Evolutionary conservation across 179 eudicot genomes (phyloP).

Genomic region (Beta macrorhiza): DNA sequence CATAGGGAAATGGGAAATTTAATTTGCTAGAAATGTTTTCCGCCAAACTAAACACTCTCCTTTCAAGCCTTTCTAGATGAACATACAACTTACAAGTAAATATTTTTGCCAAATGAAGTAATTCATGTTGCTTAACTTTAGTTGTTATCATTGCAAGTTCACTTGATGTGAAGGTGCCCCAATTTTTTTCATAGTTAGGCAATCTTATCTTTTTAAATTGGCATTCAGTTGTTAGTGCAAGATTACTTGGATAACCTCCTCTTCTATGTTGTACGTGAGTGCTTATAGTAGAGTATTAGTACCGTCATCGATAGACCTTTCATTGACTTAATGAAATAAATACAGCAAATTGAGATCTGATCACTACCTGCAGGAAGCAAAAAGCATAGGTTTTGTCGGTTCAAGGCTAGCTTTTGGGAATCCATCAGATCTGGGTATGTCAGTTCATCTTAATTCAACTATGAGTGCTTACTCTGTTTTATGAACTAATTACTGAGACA

Average conservation of each 20-base stretch:
- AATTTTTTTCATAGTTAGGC: not conserved
- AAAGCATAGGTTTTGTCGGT: conserved; percentile 43
- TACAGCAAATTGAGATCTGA: not conserved
- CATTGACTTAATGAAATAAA: not conserved
- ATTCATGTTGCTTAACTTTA: too few species aligned
- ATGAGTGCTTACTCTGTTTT: not conserved
- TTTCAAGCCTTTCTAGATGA: too few species aligned
- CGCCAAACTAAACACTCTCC: too few species aligned
- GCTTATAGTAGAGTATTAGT: not conserved
- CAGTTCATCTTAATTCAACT: not conserved
- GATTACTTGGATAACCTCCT: not conserved
- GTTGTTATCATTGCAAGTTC: too few species aligned
- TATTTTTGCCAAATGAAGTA: too few species aligned
- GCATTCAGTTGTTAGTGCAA: not conserved
- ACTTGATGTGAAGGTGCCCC: not conserved
- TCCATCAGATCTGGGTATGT: conserved; percentile 88
- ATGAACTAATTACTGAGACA: not conserved
- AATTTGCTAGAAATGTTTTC: too few species aligned
- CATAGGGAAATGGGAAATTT: too few species aligned
- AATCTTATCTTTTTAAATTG: not conserved
- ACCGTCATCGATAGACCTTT: not conserved
- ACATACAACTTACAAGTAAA: too few species aligned
- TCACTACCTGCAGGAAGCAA: conserved; percentile 50
- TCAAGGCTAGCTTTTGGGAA: conserved; percentile 85
- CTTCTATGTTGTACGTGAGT: not conserved